These are phyloP conservation scores for Hibiscus mutabilis DNA, from an alignment of 345 rosid genomes.

Conservation along the genomic window DNA sequence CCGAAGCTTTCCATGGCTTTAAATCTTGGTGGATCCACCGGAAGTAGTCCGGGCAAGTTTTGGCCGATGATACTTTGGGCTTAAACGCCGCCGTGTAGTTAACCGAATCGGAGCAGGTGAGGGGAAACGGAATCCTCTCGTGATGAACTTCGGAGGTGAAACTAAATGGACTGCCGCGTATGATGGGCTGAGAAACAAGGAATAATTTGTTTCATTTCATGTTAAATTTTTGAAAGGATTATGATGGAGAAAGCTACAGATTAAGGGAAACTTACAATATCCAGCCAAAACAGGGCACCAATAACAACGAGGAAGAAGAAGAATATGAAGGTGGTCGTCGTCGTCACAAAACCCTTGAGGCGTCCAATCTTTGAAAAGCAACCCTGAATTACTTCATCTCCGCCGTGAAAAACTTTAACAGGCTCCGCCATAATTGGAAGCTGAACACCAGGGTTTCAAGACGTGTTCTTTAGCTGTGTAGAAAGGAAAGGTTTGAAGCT, in stretches of 20 bases:
- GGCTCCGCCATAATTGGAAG: neutral
- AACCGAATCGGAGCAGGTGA: neutral
- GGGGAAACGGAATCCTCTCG: neutral
- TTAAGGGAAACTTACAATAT: constrained; percentile 19
- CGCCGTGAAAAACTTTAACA: neutral
- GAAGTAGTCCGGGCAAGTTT: constrained; percentile 21
- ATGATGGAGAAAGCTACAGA: neutral
- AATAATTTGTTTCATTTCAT: no score
- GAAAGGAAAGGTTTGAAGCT: neutral
- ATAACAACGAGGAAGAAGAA: constrained; percentile 27
- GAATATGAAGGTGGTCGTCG: constrained; percentile 19
- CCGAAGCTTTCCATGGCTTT: constrained; percentile 52
- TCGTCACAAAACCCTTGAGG: constrained; percentile 24
- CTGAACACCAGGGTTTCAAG: neutral
- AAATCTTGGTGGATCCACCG: constrained; percentile 79
- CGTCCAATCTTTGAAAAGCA: neutral
- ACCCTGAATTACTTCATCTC: neutral
- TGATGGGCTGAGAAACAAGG: neutral
- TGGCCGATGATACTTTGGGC: neutral
- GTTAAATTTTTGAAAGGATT: no score
- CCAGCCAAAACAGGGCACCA: constrained; percentile 27
- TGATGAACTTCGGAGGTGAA: neutral
- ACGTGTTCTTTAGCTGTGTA: neutral
- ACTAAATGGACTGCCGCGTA: neutral
- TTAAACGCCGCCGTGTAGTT: neutral